Evolutionary conservation across 345 rosid genomes (phyloP).

Genomic region (Dimocarpus longan): DNA sequence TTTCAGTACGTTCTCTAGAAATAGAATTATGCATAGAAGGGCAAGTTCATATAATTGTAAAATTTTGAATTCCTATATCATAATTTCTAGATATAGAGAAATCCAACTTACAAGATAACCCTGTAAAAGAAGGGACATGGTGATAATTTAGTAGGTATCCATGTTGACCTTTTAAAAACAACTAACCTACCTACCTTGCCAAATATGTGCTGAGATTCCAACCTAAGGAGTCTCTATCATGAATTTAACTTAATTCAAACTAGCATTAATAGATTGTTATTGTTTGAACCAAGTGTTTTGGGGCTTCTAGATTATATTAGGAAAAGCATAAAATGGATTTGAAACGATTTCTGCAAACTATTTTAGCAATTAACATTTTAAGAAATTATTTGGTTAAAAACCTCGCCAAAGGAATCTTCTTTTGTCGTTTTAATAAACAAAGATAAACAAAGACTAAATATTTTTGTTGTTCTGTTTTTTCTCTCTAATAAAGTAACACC

Average conservation of each 20-base stretch:
- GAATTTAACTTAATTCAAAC: neutral
- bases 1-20: constrained; percentile 5
- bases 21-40: neutral
- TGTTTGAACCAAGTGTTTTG: neutral
- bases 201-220: constrained; percentile 32
- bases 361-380: too few relatives aligned
- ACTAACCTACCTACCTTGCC: constrained; percentile 58
- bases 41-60: neutral
- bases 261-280: neutral
- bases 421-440: too few relatives aligned
- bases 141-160: constrained; percentile 34
- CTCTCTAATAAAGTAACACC: too few relatives aligned
- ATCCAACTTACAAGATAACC: constrained; percentile 29
- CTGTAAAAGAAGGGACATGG: constrained; percentile 16
- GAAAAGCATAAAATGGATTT: too few relatives aligned
- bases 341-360: neutral
- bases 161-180: constrained; percentile 38
- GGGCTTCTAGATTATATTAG: neutral
- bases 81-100: neutral
- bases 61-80: neutral
- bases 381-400: too few relatives aligned
- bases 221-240: constrained; percentile 24
- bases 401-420: too few relatives aligned
- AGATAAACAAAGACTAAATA: too few relatives aligned
- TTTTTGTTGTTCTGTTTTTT: too few relatives aligned